Evolutionary conservation across 2,329 filamentous ascomycete genomes (phyloP).

Genomic region (Aspergillus novofumigatus): DNA sequence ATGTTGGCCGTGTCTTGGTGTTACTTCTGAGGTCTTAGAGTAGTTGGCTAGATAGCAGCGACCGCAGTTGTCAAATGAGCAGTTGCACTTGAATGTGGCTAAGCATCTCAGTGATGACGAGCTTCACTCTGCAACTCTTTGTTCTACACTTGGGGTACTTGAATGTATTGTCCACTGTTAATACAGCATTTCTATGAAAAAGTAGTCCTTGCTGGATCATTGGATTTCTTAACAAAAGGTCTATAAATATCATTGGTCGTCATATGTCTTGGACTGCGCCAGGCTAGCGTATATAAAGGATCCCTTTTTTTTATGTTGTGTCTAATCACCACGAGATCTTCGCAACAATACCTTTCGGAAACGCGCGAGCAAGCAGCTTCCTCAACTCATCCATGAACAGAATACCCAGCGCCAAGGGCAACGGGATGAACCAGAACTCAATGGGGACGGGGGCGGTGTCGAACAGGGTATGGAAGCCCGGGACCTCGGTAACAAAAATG

Average conservation of each 20-base stretch:
- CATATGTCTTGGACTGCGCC: neutral
- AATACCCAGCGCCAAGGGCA: slow-evolving; percentile 49
- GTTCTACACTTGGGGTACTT: neutral
- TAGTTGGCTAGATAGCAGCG: neutral
- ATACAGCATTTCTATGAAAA: too few relatives aligned
- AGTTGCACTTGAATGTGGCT: neutral
- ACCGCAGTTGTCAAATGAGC: neutral
- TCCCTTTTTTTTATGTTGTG: neutral
- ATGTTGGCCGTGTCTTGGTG: neutral
- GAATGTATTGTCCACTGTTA: neutral
- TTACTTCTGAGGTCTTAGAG: neutral
- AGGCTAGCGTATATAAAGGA: neutral
- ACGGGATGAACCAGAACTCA: slow-evolving; percentile 51
- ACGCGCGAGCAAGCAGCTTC: slow-evolving; percentile 47
- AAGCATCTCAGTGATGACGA: too few relatives aligned
- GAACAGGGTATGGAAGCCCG: slow-evolving; percentile 48
- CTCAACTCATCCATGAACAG: slow-evolving; percentile 51
- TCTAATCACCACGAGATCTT: slow-evolving; percentile 46
- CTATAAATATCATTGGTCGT: neutral
- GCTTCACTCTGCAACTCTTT: neutral
- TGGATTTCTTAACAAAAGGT: too few relatives aligned
- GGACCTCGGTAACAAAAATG: slow-evolving; percentile 52
- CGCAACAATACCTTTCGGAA: slow-evolving; percentile 44
- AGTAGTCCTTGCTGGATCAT: too few relatives aligned
- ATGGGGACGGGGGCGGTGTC: slow-evolving; percentile 49